These are phyloP conservation scores for Coemansia sp. DNA, from an alignment of 192 early-diverging fungal genomes.

Conservation along the genomic window DNA sequence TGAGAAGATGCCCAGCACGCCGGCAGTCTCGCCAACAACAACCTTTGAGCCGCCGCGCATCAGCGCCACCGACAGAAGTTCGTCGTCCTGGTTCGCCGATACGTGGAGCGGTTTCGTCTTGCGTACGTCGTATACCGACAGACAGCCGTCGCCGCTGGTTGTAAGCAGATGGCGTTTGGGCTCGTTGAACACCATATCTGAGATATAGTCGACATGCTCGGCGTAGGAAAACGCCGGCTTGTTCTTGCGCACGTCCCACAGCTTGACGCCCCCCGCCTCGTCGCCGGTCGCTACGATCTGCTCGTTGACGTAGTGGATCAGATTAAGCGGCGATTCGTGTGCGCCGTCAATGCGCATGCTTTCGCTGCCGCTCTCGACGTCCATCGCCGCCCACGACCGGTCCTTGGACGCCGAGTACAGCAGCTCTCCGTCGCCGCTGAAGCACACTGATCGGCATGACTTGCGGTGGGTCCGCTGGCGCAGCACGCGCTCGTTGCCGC, in stretches of 20 bases:
- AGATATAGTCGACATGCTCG: conserved; percentile 93
- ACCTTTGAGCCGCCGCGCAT: conserved; percentile 78
- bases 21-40: conserved; percentile 89
- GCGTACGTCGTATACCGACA: conserved; percentile 90
- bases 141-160: conserved; percentile 85
- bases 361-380: conserved; percentile 75
- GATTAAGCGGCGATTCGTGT: conserved; percentile 82
- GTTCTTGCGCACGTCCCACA: conserved; percentile 89
- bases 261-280: conserved; percentile 81
- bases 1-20: conserved; percentile 83
- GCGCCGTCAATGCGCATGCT: conserved; percentile 73
- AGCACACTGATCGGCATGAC: conserved; percentile 83
- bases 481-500: conserved; percentile 43
- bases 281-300: conserved; percentile 89
- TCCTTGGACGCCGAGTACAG: conserved; percentile 84
- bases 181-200: conserved; percentile 74
- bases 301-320: conserved; percentile 71
- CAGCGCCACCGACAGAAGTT: conserved; percentile 77
- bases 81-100: conserved; percentile 95
- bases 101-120: conserved; percentile 82
- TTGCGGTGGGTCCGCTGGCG: conserved; percentile 68
- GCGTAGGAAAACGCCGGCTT: conserved; percentile 76
- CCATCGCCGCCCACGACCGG: conserved; percentile 76
- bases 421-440: conserved; percentile 70
- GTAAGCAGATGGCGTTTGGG: conserved; percentile 80